These are phyloP conservation scores for Phytophthora lateralis DNA, from an alignment of 352 stramenopile species.

Conservation along the genomic window DNA sequence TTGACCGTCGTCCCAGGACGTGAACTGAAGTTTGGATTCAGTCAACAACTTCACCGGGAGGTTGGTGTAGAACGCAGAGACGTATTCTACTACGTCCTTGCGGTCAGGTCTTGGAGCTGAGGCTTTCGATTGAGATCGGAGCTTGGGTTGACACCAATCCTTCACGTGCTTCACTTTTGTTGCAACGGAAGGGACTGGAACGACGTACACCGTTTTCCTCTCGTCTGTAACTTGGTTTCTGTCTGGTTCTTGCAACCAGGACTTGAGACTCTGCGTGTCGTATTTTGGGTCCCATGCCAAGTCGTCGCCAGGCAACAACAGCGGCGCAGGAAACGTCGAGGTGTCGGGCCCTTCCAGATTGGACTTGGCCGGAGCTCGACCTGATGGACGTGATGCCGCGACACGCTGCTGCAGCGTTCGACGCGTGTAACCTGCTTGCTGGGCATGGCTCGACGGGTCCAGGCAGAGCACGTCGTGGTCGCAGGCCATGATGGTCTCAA, in stretches of 20 bases:
- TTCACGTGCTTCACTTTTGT: constrained; percentile 19
- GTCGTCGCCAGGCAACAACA: constrained; percentile 24
- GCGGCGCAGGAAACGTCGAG: constrained; percentile 19
- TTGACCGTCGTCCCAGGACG: constrained; percentile 15
- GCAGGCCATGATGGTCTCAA: constrained; percentile 7
- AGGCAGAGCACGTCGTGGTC: constrained; percentile 14
- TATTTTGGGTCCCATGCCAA: constrained; percentile 26
- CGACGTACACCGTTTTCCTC: constrained; percentile 29
- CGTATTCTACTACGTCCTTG: constrained; percentile 17
- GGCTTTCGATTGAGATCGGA: neutral
- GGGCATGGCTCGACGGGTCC: constrained; percentile 18
- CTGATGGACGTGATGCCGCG: constrained; percentile 12
- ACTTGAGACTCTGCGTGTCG: constrained; percentile 27
- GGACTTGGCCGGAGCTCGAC: constrained; percentile 11
- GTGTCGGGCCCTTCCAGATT: constrained; percentile 1
- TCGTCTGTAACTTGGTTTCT: constrained; percentile 23
- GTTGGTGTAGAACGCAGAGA: constrained; percentile 25
- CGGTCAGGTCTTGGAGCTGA: constrained; percentile 8
- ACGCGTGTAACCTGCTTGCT: constrained; percentile 14
- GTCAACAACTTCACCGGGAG: constrained; percentile 24
- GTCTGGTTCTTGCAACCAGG: constrained; percentile 21
- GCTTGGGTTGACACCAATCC: constrained; percentile 23
- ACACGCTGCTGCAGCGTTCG: constrained; percentile 12
- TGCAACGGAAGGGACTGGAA: constrained; percentile 19
- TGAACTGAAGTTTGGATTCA: constrained; percentile 26